Conservation (phyloP, 208 protist genomes). For the Vickermania ingenoplastis region DNA sequence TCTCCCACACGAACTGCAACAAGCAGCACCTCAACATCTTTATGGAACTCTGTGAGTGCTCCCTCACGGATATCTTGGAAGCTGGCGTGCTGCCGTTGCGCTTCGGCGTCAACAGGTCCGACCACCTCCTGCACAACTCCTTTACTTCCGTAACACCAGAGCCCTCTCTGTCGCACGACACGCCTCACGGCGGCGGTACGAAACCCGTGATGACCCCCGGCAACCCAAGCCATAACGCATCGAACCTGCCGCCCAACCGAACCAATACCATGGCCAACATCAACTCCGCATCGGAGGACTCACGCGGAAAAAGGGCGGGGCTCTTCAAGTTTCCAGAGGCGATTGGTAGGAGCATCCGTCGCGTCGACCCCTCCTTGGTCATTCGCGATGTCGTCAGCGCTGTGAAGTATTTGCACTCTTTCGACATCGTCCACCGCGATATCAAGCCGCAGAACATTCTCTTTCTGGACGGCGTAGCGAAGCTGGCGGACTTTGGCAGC, state of each 20-base stretch:
- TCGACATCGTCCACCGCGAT: conserved; percentile 73
- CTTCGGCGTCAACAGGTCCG: no score
- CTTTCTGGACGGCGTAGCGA: conserved; percentile 58
- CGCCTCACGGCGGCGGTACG: not conserved
- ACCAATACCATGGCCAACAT: not conserved
- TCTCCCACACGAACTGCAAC: conserved; percentile 59
- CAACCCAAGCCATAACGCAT: not conserved
- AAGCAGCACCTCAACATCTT: conserved; percentile 63
- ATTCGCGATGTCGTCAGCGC: conserved; percentile 61
- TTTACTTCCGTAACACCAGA: not conserved
- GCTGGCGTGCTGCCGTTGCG: not conserved
- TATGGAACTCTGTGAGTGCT: conserved; percentile 74
- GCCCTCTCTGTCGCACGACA: not conserved
- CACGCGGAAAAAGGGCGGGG: no score
- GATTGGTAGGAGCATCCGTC: not conserved
- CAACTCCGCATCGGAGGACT: not conserved
- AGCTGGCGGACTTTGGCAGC: conserved; percentile 72
- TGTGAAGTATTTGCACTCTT: conserved; percentile 51
- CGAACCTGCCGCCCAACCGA: not conserved
- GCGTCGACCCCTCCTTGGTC: conserved; percentile 12
- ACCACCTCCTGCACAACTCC: not conserved
- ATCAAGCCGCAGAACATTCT: conserved; percentile 81
- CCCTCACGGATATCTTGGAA: conserved; percentile 10
- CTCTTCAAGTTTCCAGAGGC: not conserved
- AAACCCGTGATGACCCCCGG: not conserved